Evolutionary conservation across 202 grass and related monocot genomes (phyloP).

Genomic region (Tripidium arundinaceum): DNA sequence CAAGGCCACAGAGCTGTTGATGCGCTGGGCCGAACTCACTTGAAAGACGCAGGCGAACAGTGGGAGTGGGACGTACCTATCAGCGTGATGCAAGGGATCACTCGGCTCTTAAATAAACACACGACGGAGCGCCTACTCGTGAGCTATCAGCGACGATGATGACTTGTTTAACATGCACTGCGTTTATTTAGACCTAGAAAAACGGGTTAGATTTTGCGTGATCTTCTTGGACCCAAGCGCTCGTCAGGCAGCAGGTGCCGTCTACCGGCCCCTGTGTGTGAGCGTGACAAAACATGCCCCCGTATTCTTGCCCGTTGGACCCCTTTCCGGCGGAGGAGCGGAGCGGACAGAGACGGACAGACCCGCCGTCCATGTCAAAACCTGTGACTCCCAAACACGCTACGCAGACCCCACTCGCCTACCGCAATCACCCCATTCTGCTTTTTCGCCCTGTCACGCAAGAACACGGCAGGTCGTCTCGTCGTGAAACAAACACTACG

Average conservation of each 20-base stretch:
- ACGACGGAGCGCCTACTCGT: neutral
- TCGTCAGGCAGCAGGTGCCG: constrained; percentile 7
- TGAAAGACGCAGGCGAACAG: constrained; percentile 9
- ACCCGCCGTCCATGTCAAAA: constrained; percentile 25
- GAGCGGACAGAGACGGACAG: neutral
- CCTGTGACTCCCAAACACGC: constrained; percentile 29
- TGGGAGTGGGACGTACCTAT: neutral
- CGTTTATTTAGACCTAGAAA: neutral
- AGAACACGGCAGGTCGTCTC: too few relatives aligned
- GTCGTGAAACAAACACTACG: too few relatives aligned
- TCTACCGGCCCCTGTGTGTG: too few relatives aligned
- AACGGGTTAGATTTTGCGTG: neutral
- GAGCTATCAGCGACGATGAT: constrained; percentile 8
- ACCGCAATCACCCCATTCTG: neutral
- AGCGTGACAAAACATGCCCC: too few relatives aligned
- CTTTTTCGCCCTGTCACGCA: neutral
- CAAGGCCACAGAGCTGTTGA: neutral
- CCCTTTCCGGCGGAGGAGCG: neutral
- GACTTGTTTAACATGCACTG: neutral
- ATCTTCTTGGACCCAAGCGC: neutral
- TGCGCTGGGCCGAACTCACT: constrained; percentile 4
- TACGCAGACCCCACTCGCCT: constrained; percentile 7
- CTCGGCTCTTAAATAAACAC: neutral
- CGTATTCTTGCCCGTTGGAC: too few relatives aligned
- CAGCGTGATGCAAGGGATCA: constrained; percentile 24